A percentile compares a stretch with the other conserved stretches of the same genome.
These are phyloP conservation scores for Podospora bellae-mahoneyi DNA, from an alignment of 495 filamentous ascomycete genomes.

Conservation along the genomic window DNA sequence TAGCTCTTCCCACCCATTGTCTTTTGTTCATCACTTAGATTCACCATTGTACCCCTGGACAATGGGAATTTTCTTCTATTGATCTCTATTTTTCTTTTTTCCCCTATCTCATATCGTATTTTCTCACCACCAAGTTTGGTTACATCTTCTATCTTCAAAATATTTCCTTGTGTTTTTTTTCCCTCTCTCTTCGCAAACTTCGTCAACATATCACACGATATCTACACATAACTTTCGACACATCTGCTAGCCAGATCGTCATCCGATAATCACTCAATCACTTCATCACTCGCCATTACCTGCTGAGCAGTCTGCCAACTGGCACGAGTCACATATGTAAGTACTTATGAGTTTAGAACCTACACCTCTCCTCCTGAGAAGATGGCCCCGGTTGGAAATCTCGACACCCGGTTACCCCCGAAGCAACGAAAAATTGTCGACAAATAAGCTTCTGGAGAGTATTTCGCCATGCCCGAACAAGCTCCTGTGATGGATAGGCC, in stretches of 20 bases:
- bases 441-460: neutral
- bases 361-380: neutral
- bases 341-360: neutral
- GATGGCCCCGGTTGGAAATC: neutral
- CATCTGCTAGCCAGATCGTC: slow-evolving; percentile 3
- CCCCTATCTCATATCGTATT: slow-evolving; percentile 7
- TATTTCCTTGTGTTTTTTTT: slow-evolving; percentile 2
- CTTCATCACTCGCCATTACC: neutral
- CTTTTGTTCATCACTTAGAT: slow-evolving; percentile 21
- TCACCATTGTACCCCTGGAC: slow-evolving; percentile 15
- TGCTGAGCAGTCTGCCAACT: slow-evolving; percentile 3
- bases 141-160: neutral
- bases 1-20: slow-evolving; percentile 3
- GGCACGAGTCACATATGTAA: slow-evolving; percentile 4
- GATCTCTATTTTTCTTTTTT: slow-evolving; percentile 20
- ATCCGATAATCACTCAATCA: neutral
- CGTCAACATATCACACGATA: slow-evolving; percentile 5
- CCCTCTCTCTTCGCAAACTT: slow-evolving; percentile 7
- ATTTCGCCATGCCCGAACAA: neutral
- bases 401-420: neutral
- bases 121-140: slow-evolving; percentile 11
- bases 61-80: slow-evolving; percentile 22
- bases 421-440: neutral
- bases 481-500: neutral
- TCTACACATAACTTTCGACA: slow-evolving; percentile 13